Conservation (phyloP, 441 rosid species). For the Populus hybrid region DNA sequence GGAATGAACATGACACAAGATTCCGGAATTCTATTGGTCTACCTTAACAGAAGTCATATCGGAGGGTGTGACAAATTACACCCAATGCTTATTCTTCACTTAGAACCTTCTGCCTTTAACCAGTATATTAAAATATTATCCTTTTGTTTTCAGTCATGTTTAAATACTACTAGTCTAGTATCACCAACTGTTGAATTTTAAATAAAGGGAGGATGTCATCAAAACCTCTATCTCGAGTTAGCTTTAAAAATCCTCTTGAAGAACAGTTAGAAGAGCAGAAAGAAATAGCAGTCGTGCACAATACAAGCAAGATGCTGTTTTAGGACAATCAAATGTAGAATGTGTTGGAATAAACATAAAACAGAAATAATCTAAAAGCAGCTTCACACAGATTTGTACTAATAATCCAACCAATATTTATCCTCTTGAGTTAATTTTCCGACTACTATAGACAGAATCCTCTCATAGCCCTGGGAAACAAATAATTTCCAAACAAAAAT, state of each 20-base stretch:
- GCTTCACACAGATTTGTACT: neutral
- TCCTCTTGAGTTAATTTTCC: neutral
- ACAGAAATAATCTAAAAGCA: neutral
- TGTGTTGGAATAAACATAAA: neutral
- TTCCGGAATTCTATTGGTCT: neutral
- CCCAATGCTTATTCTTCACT: no score
- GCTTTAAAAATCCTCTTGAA: slow-evolving; percentile 99
- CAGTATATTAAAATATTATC: neutral
- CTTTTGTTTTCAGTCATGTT: neutral
- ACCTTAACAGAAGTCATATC: neutral
- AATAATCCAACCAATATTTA: neutral
- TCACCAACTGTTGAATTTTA: neutral
- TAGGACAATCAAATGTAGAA: slow-evolving; percentile 8
- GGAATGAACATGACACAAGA: neutral
- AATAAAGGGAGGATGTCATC: neutral
- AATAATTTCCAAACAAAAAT: neutral
- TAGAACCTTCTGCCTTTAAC: no score
- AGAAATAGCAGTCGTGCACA: slow-evolving; percentile 76
- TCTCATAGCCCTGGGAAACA: neutral
- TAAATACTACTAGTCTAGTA: neutral
- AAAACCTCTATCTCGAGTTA: slow-evolving; percentile 92
- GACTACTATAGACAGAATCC: neutral
- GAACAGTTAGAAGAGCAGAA: slow-evolving; percentile 89
- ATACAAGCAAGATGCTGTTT: slow-evolving; percentile 12
- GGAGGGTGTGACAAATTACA: no score